phyloP scores from a whole-genome alignment of 1,139 yeast genomes.

The Kluyveromyces sp. region DNA sequence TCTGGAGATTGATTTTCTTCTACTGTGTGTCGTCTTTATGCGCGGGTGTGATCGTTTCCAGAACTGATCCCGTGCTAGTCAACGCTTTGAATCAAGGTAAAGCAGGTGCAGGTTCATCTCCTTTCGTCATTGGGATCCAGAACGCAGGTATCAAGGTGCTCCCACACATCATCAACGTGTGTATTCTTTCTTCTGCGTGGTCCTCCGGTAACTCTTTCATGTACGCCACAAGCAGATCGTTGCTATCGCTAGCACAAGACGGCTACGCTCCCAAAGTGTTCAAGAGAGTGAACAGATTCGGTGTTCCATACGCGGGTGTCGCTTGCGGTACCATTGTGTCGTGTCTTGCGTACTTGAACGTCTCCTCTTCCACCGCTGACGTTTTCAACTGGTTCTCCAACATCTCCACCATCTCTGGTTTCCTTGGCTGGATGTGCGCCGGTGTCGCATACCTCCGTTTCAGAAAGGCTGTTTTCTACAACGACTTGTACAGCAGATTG shows the following conservation, averaged over 20 bases:
- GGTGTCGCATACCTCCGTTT: conserved; percentile 58
- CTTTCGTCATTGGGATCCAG: conserved; percentile 48
- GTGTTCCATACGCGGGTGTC: conserved; percentile 39
- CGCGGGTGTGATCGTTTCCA: conserved; percentile 42
- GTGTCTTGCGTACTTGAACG: conserved; percentile 36
- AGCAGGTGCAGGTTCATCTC: conserved; percentile 46
- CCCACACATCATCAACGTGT: conserved; percentile 45
- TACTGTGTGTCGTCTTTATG: conserved; percentile 39
- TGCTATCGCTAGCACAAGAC: conserved; percentile 42
- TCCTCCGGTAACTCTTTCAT: conserved; percentile 43
- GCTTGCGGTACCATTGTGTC: conserved; percentile 26
- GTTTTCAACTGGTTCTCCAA: conserved; percentile 68
- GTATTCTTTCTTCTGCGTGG: conserved; percentile 45
- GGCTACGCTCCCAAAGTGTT: conserved; percentile 43
- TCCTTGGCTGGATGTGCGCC: conserved; percentile 66
- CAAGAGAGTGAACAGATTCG: conserved; percentile 36
- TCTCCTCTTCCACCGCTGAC: conserved; percentile 33
- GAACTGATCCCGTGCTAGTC: conserved; percentile 35
- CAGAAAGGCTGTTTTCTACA: conserved; percentile 48
- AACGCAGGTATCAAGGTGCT: conserved; percentile 43
- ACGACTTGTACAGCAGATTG: conserved; percentile 45
- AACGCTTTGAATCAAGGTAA: conserved; percentile 28
- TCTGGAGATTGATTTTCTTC: conserved; percentile 39
- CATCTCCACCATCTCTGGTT: conserved; percentile 68
- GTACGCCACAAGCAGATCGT: conserved; percentile 37